phyloP scores from a whole-genome alignment of 495 filamentous ascomycete genomes.

The Schizothecium vesticola region DNA sequence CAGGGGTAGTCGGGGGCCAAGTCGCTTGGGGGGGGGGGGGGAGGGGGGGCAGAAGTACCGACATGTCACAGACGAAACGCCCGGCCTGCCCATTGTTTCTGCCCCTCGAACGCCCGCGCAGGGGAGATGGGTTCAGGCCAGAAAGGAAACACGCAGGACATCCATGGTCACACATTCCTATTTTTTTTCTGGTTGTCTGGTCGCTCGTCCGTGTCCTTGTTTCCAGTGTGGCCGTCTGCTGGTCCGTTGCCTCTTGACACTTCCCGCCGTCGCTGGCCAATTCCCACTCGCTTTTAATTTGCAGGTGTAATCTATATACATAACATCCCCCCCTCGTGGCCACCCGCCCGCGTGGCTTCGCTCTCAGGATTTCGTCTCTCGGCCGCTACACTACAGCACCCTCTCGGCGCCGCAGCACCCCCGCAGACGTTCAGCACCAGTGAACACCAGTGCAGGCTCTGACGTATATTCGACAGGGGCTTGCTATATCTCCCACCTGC shows the following conservation, averaged over 20 bases:
- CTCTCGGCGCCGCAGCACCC: neutral
- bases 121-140: neutral
- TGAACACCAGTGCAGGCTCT: constrained; percentile 9
- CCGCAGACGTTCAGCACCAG: neutral
- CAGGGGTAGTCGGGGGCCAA: neutral
- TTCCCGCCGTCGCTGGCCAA: neutral
- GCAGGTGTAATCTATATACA: neutral
- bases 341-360: neutral
- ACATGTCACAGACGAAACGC: constrained; percentile 18
- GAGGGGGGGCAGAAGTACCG: constrained; percentile 17
- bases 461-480: constrained; percentile 27
- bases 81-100: constrained; percentile 13
- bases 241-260: neutral
- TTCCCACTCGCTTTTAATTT: neutral
- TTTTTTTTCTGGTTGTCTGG: neutral
- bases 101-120: constrained; percentile 7
- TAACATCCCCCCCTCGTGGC: constrained; percentile 2
- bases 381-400: constrained; percentile 3
- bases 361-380: neutral
- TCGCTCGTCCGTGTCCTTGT: neutral
- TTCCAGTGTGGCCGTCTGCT: constrained; percentile 1
- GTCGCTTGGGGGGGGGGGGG: neutral
- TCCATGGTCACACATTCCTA: neutral
- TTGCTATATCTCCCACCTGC: constrained; percentile 19
- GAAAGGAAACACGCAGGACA: constrained; percentile 1